phyloP scores from a whole-genome alignment of 2,329 filamentous ascomycete species.

The Fusarium oxysporum region DNA sequence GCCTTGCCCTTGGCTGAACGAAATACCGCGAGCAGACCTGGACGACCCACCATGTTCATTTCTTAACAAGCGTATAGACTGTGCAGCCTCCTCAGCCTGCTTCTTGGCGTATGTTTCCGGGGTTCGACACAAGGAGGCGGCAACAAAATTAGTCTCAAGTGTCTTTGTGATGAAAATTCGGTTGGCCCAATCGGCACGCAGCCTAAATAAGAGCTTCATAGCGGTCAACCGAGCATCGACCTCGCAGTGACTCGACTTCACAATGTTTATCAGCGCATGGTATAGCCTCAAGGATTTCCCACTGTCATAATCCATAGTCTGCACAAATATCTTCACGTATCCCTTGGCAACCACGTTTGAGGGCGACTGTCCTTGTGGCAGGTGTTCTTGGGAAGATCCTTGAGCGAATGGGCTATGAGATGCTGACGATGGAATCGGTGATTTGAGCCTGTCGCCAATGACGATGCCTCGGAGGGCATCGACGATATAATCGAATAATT shows the following conservation, averaged over 20 bases:
- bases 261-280: slow-evolving; percentile 72
- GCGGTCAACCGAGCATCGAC: slow-evolving; percentile 78
- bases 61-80: slow-evolving; percentile 57
- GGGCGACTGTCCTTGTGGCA: slow-evolving; percentile 60
- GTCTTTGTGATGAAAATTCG: slow-evolving; percentile 77
- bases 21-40: slow-evolving; percentile 62
- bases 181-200: slow-evolving; percentile 85
- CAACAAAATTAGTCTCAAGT: slow-evolving; percentile 79
- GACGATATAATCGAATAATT: slow-evolving; percentile 69
- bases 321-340: slow-evolving; percentile 81
- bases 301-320: slow-evolving; percentile 74
- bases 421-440: slow-evolving; percentile 52
- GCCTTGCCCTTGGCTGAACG: slow-evolving; percentile 61
- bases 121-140: slow-evolving; percentile 76
- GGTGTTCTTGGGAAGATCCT: slow-evolving; percentile 30
- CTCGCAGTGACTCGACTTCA: slow-evolving; percentile 68
- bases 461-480: slow-evolving; percentile 65
- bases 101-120: slow-evolving; percentile 64
- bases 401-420: slow-evolving; percentile 42
- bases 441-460: slow-evolving; percentile 59
- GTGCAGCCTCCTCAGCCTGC: slow-evolving; percentile 63
- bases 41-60: slow-evolving; percentile 55
- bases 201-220: slow-evolving; percentile 82
- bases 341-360: slow-evolving; percentile 79
- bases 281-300: slow-evolving; percentile 73